phyloP scores from a whole-genome alignment of 768 basidiomycete species.

The Xanthoconium purpureum region DNA sequence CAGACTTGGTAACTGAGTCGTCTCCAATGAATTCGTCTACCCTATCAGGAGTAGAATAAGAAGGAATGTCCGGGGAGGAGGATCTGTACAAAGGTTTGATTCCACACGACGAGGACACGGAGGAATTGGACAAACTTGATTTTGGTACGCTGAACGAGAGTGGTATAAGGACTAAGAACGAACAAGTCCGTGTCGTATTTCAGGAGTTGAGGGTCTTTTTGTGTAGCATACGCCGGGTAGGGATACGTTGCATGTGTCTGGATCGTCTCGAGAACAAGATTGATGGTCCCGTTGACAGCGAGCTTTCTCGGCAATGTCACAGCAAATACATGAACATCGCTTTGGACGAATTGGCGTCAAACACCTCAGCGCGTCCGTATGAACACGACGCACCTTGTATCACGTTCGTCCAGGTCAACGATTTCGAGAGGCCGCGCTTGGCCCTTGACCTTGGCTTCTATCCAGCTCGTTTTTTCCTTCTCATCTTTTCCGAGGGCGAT shows the following conservation, averaged over 20 bases:
- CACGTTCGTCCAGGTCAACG: slow-evolving; percentile 46
- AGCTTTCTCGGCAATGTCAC: slow-evolving; percentile 63
- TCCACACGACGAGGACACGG: not conserved
- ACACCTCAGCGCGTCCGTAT: slow-evolving; percentile 1
- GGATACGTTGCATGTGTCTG: slow-evolving; percentile 77
- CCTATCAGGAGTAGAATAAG: slow-evolving; percentile 65
- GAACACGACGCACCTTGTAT: slow-evolving; percentile 46
- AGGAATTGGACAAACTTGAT: slow-evolving; percentile 56
- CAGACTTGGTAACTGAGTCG: slow-evolving; percentile 64
- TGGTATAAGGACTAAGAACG: slow-evolving; percentile 80
- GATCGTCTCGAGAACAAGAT: slow-evolving; percentile 74
- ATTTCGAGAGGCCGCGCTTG: slow-evolving; percentile 51
- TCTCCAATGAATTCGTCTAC: slow-evolving; percentile 60
- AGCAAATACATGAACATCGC: slow-evolving; percentile 51
- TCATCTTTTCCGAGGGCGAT: slow-evolving; percentile 65
- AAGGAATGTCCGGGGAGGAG: slow-evolving; percentile 66
- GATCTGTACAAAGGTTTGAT: slow-evolving; percentile 44
- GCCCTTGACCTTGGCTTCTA: slow-evolving; percentile 81
- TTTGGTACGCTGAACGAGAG: slow-evolving; percentile 82
- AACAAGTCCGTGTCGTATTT: slow-evolving; percentile 76
- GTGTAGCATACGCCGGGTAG: slow-evolving; percentile 69
- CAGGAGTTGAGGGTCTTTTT: slow-evolving; percentile 75
- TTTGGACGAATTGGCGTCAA: slow-evolving; percentile 31
- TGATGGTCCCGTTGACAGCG: slow-evolving; percentile 57
- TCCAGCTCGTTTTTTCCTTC: slow-evolving; percentile 65